Base-by-base conservation (phyloP, 139 green algal genomes). In the Haematococcus sp. region DNA sequence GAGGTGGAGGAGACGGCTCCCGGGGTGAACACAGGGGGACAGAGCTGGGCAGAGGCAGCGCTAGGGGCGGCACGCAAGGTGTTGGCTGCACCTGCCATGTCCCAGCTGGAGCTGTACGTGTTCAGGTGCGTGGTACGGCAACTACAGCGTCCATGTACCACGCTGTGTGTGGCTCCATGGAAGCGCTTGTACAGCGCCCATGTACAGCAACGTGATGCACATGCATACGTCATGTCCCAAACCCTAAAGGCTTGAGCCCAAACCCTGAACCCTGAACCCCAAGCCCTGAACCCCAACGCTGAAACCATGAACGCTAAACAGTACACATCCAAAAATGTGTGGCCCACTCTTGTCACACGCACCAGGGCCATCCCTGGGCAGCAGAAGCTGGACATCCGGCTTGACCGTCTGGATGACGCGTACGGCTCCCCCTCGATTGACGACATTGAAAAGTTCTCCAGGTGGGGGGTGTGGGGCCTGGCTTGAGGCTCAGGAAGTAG, bases 391-490 rank as follows among this genome's bases (percentile, higher is more conserved):
- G 83, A 86, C 68, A 82, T 93, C 7, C 76, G 88, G 16, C 75
- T 93, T 19, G 90, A 93, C 74, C 90, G 89, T 55, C 35, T 89
- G 46, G 33, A 68, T 51, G 81, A 92, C 74, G 19, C 64, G 60
- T 93, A 90, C 65, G 87, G 88, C 31, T 92, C 85, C 0, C 89
- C 89, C 0, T 83, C 59, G 33, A 73, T 93, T 33, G 82, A 90
- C 33, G 84, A 93, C 35, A 85, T 94, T 40, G 79, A 80, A 30
- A n/a, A 40, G 1, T 91, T 92, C 65, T 82, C 79, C 5, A 34
- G 73, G 63, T 58, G 23, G 16, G 63, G n/a, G 28, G 58, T 4
- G 34, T 17, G 22, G 34, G 34, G 35, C 56, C 44, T 78, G 73
- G 0, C 46, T 35, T 20, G n/a, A 11, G 43, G 7, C 25, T 32